These are phyloP conservation scores for Fusarium tupiense DNA, from an alignment of 2,329 filamentous ascomycete species.

Conservation along the genomic window DNA sequence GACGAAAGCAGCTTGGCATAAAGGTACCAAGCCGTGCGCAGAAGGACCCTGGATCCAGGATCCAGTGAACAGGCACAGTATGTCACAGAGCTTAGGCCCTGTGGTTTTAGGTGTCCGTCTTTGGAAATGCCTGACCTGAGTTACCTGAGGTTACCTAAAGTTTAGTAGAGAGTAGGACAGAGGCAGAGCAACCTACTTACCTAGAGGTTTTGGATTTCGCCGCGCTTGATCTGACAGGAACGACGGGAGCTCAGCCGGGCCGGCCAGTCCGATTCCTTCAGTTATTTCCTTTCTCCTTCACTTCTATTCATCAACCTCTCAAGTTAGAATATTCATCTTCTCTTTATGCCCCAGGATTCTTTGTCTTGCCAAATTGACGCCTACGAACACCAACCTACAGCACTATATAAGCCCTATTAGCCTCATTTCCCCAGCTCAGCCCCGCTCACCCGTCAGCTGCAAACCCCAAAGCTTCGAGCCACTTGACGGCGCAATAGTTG, in stretches of 20 bases:
- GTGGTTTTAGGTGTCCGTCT: constrained; percentile 24
- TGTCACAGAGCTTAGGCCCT: constrained; percentile 9
- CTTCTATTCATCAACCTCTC: constrained; percentile 13
- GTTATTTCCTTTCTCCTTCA: not conserved
- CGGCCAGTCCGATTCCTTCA: constrained; percentile 25
- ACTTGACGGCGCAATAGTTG: constrained; percentile 39
- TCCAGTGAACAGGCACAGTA: constrained; percentile 7
- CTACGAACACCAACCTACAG: constrained; percentile 1
- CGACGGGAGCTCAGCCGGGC: constrained; percentile 3
- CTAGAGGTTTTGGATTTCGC: constrained; percentile 24
- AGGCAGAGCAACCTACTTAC: not conserved
- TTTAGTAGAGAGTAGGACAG: not conserved
- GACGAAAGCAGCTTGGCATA: constrained; percentile 32
- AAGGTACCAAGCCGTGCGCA: constrained; percentile 18
- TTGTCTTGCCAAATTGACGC: not conserved
- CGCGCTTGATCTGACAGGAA: constrained; percentile 13
- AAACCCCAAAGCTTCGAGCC: constrained; percentile 28
- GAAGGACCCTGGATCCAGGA: constrained; percentile 28
- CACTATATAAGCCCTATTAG: constrained; percentile 8
- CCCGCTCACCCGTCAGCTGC: constrained; percentile 32
- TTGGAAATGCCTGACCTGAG: constrained; percentile 11
- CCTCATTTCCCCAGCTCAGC: constrained; percentile 18
- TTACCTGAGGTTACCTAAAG: not conserved
- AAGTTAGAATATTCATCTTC: not conserved
- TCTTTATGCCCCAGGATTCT: not conserved